Evolutionary conservation across 75 land plant genomes (phyloP), one percentile per base, ranked within the genome.

Genomic region (Picea glauca): DNA sequence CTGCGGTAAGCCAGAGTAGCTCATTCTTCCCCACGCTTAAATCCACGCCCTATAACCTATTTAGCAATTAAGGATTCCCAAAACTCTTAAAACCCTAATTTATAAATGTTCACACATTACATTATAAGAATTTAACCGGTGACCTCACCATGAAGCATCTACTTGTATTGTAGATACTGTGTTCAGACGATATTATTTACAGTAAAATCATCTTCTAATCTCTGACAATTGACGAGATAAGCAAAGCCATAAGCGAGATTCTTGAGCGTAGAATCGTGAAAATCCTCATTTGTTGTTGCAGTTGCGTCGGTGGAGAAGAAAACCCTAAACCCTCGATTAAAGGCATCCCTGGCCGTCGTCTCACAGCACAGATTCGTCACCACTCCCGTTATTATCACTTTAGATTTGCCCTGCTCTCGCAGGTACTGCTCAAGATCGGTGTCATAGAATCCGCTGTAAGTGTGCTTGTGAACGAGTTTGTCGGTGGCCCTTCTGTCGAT

Each of bases 241-340:
- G 95, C 91, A 75, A 94, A 94, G 35, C 95, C 98, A 86, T 90
- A 93, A 54, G 93, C 90, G 89, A 94, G 13, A 62, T 93, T 94
- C 91, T 83, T 90, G 82, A 94, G 78, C 21, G 88, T 91, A 18
- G 93, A 84, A 78, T 83, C 85, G 58, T 94, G 98, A 81, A 94
- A 62, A 74, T 94, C 98, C 72, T 61, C 50, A 15, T 75, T 66
- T 20, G 79, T 23, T 3, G 98, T 94, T 13, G 90, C 95, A 31
- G 95, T 94, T 15, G 93, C 95, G 67, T 94, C 98, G 12, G 90
- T 83, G 3, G 98, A 92, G 84, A 94, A 94, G 86, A 91, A 94
- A n/a, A 94, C 95, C 78, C 95, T 79, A 75, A 89, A 92, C 20
- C 95, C 95, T 58, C 84, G 83, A 7, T 87, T 79, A 67, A 91